These are phyloP conservation scores for Candida takata DNA, from an alignment of 805 yeast species.

Conservation along the genomic window DNA sequence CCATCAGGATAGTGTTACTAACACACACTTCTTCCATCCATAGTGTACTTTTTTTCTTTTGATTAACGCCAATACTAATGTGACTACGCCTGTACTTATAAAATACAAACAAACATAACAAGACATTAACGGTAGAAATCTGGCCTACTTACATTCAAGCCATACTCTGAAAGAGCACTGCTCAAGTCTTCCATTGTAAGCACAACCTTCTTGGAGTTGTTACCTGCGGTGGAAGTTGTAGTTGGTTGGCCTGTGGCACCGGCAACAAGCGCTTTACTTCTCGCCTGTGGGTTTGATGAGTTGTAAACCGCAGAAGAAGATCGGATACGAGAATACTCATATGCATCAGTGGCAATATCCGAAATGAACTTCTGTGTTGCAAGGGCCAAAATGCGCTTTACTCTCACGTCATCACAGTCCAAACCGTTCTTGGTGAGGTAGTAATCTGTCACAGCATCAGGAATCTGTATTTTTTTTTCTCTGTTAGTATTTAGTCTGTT, in stretches of 20 bases:
- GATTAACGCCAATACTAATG: too few relatives aligned
- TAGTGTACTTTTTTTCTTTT: not conserved
- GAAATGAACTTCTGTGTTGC: conserved; percentile 95
- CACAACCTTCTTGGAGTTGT: conserved; percentile 69
- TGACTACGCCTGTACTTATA: not conserved
- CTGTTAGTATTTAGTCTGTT: conserved; percentile 6
- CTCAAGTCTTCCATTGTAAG: conserved; percentile 90
- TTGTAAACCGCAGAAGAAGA: conserved; percentile 83
- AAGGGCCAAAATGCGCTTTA: conserved; percentile 69
- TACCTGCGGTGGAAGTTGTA: conserved; percentile 25
- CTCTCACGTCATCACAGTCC: conserved; percentile 66
- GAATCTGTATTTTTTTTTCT: too few relatives aligned
- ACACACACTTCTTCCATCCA: conserved; percentile 60
- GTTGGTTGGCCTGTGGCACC: conserved; percentile 44
- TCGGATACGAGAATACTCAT: conserved; percentile 88
- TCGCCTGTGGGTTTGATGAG: conserved; percentile 76
- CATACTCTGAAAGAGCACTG: conserved; percentile 89
- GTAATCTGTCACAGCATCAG: conserved; percentile 93
- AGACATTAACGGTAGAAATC: conserved; percentile 72
- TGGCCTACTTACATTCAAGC: conserved; percentile 83
- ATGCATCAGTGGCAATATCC: conserved; percentile 94
- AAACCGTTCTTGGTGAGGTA: conserved; percentile 83
- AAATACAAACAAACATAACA: not conserved
- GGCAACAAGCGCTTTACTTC: conserved; percentile 71
- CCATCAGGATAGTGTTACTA: conserved; percentile 49